Conservation (phyloP, 352 stramenopile genomes). For the Albugo laibachii region DNA sequence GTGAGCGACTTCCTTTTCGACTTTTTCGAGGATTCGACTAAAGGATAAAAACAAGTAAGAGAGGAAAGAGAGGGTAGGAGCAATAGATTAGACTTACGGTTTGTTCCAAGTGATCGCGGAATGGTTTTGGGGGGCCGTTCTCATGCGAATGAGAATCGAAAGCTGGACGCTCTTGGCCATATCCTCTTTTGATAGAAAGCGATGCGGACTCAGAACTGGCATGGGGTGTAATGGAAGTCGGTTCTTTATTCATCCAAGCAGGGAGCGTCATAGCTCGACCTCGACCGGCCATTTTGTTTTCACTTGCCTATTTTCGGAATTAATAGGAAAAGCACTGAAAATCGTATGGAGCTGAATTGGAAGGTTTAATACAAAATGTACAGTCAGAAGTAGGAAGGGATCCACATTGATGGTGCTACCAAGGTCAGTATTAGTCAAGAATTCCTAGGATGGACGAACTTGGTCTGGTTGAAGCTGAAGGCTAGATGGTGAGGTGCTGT, state of each 20-base stretch:
- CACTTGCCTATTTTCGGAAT: background rate
- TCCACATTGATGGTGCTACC: too few species aligned
- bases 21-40: too few species aligned
- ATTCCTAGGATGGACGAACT: too few species aligned
- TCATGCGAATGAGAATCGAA: conserved; percentile 1
- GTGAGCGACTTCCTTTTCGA: background rate
- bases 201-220: conserved; percentile 1
- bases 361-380: background rate
- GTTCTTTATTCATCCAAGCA: conserved; percentile 69
- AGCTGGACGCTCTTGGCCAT: background rate
- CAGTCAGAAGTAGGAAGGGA: too few species aligned
- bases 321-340: background rate
- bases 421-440: too few species aligned
- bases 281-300: conserved; percentile 42
- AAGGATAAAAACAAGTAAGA: too few species aligned
- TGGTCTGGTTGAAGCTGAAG: too few species aligned
- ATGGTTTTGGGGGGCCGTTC: background rate
- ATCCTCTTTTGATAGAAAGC: background rate
- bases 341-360: background rate
- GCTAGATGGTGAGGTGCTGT: too few species aligned
- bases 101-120: conserved; percentile 27
- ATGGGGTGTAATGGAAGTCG: conserved; percentile 2
- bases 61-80: too few species aligned
- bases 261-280: conserved; percentile 50
- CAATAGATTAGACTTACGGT: background rate